Percentiles rank a stretch among this genome's conserved stretches.
Evolutionary conservation across 2,329 filamentous ascomycete species (phyloP).

Genomic region (Penicillium polonicum): DNA sequence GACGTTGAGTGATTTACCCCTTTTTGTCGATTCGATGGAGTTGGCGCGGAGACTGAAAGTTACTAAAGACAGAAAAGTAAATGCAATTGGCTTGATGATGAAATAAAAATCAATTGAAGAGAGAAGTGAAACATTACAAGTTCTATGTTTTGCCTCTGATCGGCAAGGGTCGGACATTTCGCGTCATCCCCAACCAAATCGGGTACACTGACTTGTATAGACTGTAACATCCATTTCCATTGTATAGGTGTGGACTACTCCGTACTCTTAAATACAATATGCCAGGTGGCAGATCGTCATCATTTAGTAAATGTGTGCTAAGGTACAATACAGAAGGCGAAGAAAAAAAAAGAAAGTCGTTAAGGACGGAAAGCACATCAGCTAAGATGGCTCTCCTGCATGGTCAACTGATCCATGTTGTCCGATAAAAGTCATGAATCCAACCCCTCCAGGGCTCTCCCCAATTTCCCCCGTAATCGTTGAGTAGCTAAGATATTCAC

Average conservation of each 20-base stretch:
- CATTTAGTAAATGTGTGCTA: constrained; percentile 40
- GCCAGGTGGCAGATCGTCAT: constrained; percentile 37
- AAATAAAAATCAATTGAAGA: neutral
- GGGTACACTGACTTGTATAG: neutral
- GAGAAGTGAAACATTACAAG: neutral
- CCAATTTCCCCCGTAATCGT: constrained; percentile 21
- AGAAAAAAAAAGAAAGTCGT: constrained; percentile 39
- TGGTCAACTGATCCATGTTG: constrained; percentile 24
- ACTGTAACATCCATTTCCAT: neutral
- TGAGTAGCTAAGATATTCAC: constrained; percentile 30
- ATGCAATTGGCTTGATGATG: neutral
- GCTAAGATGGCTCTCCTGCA: constrained; percentile 24
- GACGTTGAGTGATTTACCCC: neutral
- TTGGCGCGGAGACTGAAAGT: neutral
- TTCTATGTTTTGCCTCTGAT: constrained; percentile 22
- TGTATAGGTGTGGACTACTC: neutral
- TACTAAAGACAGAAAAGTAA: neutral
- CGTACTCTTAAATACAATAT: neutral
- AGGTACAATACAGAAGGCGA: constrained; percentile 44
- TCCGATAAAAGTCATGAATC: constrained; percentile 28
- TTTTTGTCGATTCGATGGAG: neutral
- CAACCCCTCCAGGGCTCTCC: constrained; percentile 17
- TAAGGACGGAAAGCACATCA: constrained; percentile 27
- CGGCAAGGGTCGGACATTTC: constrained; percentile 22
- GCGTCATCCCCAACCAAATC: constrained; percentile 18